Evolutionary conservation across 1,139 yeast genomes (phyloP).

Genomic region (Wickerhamiella pararugosa): DNA sequence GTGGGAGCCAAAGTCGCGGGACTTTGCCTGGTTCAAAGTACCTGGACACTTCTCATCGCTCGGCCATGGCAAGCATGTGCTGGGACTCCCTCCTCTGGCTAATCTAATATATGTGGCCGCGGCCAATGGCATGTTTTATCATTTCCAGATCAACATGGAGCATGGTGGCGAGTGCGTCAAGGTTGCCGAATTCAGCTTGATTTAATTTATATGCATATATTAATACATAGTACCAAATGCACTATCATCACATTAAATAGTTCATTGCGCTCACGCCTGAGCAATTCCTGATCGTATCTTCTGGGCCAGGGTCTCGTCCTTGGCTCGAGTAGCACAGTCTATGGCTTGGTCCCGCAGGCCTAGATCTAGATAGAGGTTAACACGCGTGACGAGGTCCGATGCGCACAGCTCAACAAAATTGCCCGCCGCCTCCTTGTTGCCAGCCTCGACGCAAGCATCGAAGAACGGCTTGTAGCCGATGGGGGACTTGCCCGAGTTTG

Average conservation of each 20-base stretch:
- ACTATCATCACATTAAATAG: too few relatives aligned
- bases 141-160: conserved; percentile 73
- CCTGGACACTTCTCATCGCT: conserved; percentile 32
- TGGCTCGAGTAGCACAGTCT: conserved; percentile 26
- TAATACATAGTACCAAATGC: too few relatives aligned
- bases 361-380: conserved; percentile 37
- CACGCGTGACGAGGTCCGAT: conserved; percentile 27
- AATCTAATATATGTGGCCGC: conserved; percentile 69
- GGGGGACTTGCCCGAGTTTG: conserved; percentile 42
- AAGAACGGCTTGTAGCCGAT: conserved; percentile 61
- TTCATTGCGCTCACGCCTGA: too few relatives aligned
- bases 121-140: conserved; percentile 74
- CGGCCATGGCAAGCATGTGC: conserved; percentile 24
- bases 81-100: conserved; percentile 33
- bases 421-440: conserved; percentile 34
- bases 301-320: too few relatives aligned
- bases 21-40: conserved; percentile 82
- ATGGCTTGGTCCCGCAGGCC: conserved; percentile 44
- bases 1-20: conserved; percentile 71
- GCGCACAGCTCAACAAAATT: conserved; percentile 28
- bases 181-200: conserved; percentile 40
- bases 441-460: conserved; percentile 34
- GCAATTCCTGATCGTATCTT: too few relatives aligned
- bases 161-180: conserved; percentile 88
- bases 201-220: too few relatives aligned